Percentiles rank a stretch among this genome's conserved stretches.
Conservation (phyloP, 2,329 filamentous ascomycete species). For the Monilinia aucupariae region DNA sequence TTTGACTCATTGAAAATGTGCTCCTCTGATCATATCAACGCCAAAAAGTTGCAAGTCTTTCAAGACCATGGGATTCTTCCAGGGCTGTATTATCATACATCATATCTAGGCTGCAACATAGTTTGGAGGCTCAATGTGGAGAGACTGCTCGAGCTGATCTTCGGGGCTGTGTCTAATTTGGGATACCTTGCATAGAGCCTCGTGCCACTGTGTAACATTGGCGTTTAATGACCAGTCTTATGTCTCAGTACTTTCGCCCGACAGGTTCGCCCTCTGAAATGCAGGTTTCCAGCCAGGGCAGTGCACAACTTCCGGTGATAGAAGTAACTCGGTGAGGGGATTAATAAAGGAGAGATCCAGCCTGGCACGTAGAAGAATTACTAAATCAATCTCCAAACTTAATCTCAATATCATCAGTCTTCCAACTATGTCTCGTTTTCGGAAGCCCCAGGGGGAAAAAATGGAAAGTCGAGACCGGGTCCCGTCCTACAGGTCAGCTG, state of each 20-base stretch:
- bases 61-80: background rate
- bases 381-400: background rate
- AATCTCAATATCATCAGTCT: background rate
- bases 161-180: background rate
- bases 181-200: background rate
- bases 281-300: background rate
- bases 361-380: background rate
- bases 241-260: background rate
- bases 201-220: background rate
- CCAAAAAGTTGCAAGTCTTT: background rate
- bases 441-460: background rate
- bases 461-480: background rate
- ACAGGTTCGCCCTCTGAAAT: background rate
- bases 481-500: slow-evolving; percentile 12
- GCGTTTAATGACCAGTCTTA: background rate
- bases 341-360: slow-evolving; percentile 2
- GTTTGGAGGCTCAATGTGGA: slow-evolving; percentile 3
- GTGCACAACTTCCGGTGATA: background rate
- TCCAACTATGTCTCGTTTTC: background rate
- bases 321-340: background rate
- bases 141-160: background rate
- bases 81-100: background rate
- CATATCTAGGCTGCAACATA: slow-evolving; percentile 6
- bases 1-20: background rate
- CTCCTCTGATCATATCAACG: background rate